Evolutionary conservation across 2,329 filamentous ascomycete genomes (phyloP).

Genomic region (Lecanoromycetidae sp.): DNA sequence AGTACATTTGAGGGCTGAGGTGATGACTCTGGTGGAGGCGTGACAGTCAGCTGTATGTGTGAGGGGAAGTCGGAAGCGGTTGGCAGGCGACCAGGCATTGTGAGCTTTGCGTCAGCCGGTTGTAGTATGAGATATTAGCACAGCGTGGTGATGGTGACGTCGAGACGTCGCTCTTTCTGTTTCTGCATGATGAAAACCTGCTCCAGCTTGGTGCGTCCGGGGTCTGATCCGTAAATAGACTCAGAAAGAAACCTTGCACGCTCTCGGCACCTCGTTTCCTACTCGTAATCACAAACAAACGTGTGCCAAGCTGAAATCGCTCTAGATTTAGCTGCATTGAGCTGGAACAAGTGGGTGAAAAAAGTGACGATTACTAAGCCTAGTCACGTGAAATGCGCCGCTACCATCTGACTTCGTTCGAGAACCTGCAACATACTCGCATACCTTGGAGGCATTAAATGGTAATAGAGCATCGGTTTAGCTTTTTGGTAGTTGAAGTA

Average conservation of each 20-base stretch:
- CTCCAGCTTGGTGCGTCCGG: not conserved
- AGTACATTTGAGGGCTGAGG: slow-evolving; percentile 58
- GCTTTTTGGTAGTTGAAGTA: too few species aligned
- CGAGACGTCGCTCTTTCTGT: too few species aligned
- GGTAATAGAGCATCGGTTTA: too few species aligned
- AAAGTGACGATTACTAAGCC: too few species aligned
- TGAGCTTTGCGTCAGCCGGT: not conserved
- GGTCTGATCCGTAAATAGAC: not conserved
- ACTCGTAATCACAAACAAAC: not conserved
- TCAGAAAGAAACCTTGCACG: not conserved
- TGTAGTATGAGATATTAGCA: not conserved
- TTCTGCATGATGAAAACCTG: too few species aligned
- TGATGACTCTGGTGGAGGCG: slow-evolving; percentile 26
- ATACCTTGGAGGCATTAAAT: too few species aligned
- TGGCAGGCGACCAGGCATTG: slow-evolving; percentile 27
- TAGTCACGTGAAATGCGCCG: too few species aligned
- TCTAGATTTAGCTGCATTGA: too few species aligned
- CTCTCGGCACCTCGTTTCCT: not conserved
- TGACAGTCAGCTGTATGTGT: slow-evolving; percentile 29
- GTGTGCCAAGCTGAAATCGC: too few species aligned
- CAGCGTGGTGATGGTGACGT: not conserved
- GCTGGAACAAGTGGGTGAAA: too few species aligned
- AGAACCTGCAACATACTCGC: too few species aligned
- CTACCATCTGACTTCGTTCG: too few species aligned
- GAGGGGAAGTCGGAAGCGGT: slow-evolving; percentile 36